Percentiles rank a stretch among this genome's conserved stretches.
These are phyloP conservation scores for Penicillium sp. DNA, from an alignment of 2,329 filamentous ascomycete species.

Conservation along the genomic window DNA sequence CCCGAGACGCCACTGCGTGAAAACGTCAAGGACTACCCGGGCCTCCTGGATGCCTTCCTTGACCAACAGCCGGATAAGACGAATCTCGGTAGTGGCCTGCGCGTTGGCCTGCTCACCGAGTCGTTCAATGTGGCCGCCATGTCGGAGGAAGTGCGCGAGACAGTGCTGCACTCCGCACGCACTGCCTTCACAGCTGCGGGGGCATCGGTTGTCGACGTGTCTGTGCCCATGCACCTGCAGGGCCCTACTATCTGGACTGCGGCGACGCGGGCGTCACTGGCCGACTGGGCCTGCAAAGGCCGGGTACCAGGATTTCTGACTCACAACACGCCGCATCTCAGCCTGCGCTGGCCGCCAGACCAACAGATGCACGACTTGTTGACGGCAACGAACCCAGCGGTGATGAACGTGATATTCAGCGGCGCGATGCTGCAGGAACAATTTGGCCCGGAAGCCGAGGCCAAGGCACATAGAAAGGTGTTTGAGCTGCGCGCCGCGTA, in stretches of 20 bases:
- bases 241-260: conserved; percentile 48
- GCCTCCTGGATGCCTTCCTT: conserved; percentile 18
- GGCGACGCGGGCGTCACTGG: conserved; percentile 31
- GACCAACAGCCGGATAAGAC: conserved; percentile 2
- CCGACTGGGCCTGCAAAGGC: conserved; percentile 24
- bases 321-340: conserved; percentile 28
- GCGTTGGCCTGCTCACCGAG: conserved; percentile 47
- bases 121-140: conserved; percentile 37
- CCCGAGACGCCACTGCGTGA: conserved; percentile 35
- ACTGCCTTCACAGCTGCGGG: conserved; percentile 40
- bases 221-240: conserved; percentile 44
- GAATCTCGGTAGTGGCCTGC: conserved; percentile 36
- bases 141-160: conserved; percentile 33
- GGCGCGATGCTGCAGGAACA: too few species aligned
- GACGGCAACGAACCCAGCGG: conserved; percentile 42
- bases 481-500: conserved; percentile 48
- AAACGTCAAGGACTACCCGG: conserved; percentile 31
- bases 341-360: conserved; percentile 29
- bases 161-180: conserved; percentile 33
- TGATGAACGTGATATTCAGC: conserved; percentile 43
- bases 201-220: conserved; percentile 43
- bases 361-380: conserved; percentile 44
- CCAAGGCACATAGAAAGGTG: conserved; percentile 46
- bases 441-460: conserved; percentile 30
- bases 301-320: conserved; percentile 29